These are phyloP conservation scores for Penicillium ochrochloron DNA, from an alignment of 495 filamentous ascomycete genomes.

Conservation along the genomic window DNA sequence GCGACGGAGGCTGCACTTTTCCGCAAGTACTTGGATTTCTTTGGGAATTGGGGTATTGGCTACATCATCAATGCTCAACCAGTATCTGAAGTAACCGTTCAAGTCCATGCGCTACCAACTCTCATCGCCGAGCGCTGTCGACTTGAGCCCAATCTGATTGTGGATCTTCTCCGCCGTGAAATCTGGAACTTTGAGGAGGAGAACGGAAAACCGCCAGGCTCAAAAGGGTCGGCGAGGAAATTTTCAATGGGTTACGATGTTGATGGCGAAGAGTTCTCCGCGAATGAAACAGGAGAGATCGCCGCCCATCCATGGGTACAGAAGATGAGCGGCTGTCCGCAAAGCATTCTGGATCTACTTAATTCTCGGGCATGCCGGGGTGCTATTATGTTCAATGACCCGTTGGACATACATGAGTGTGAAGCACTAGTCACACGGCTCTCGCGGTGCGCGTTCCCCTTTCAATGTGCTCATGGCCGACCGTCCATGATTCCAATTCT, in stretches of 20 bases:
- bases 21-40: constrained; percentile 54
- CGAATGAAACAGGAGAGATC: neutral
- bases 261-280: neutral
- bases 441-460: constrained; percentile 77
- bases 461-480: constrained; percentile 89
- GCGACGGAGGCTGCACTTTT: constrained; percentile 62
- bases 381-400: constrained; percentile 98
- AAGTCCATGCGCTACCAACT: constrained; percentile 64
- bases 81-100: constrained; percentile 37
- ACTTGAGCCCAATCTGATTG: constrained; percentile 67
- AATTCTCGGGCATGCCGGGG: constrained; percentile 89
- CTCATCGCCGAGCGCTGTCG: constrained; percentile 78
- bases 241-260: neutral
- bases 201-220: constrained; percentile 16
- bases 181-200: constrained; percentile 61
- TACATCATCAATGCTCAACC: constrained; percentile 48
- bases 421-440: constrained; percentile 63
- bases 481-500: constrained; percentile 77
- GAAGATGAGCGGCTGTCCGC: constrained; percentile 68
- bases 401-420: constrained; percentile 68
- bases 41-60: constrained; percentile 72
- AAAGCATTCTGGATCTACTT: constrained; percentile 81
- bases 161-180: constrained; percentile 75
- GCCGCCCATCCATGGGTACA: constrained; percentile 55
- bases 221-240: constrained; percentile 7